A percentile compares a stretch with the other conserved stretches of the same genome.
Evolutionary conservation across 805 yeast genomes (phyloP).

Genomic region (Wilhelminamyces savonicus): DNA sequence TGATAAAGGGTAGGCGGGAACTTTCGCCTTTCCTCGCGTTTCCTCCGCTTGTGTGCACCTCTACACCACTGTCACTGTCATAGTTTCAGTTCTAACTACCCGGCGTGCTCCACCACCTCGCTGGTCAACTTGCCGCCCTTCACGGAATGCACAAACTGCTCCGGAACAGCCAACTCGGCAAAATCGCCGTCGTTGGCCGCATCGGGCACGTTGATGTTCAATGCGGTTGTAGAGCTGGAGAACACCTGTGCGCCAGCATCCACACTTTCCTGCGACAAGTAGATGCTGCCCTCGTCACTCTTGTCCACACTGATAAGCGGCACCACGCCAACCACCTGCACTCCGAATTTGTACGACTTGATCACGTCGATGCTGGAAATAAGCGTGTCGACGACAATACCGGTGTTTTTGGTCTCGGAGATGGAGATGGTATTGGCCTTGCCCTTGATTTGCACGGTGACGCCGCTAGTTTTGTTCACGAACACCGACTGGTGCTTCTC

Average conservation of each 20-base stretch:
- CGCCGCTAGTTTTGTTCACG: constrained; percentile 71
- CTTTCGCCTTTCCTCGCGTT: too few relatives aligned
- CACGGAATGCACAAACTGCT: constrained; percentile 77
- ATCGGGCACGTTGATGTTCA: constrained; percentile 79
- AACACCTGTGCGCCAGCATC: constrained; percentile 60
- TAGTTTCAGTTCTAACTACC: too few relatives aligned
- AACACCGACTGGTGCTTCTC: constrained; percentile 84
- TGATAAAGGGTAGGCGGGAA: too few relatives aligned
- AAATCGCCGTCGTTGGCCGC: constrained; percentile 69
- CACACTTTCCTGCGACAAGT: constrained; percentile 66
- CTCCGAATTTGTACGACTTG: constrained; percentile 71
- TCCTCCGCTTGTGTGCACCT: too few relatives aligned
- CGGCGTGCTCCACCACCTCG: constrained; percentile 77
- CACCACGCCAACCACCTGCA: constrained; percentile 76
- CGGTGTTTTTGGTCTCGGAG: constrained; percentile 64
- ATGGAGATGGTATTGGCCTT: constrained; percentile 85
- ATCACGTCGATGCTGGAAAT: constrained; percentile 86
- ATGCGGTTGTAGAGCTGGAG: constrained; percentile 78
- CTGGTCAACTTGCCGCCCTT: constrained; percentile 57
- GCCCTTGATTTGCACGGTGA: constrained; percentile 79
- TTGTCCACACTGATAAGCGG: constrained; percentile 87
- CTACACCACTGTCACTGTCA: too few relatives aligned
- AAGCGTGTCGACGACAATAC: constrained; percentile 75
- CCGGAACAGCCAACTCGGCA: constrained; percentile 81
- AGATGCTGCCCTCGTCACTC: constrained; percentile 78